Conservation (phyloP, 2,329 filamentous ascomycete genomes). For the Proliferodiscus dingleyae region DNA sequence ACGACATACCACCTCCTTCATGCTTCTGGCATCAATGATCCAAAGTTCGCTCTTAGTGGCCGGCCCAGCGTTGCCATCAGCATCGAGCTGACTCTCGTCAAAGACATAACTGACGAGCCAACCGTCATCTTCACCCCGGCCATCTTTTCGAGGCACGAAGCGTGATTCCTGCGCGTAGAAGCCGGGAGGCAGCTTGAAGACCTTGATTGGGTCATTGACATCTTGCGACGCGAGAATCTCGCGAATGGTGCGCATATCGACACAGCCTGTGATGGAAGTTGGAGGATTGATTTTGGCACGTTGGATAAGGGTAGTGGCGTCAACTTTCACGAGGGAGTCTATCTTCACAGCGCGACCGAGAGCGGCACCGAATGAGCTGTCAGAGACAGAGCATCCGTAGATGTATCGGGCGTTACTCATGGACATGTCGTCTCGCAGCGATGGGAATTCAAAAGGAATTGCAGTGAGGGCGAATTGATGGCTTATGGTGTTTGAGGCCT, state of each 20-base stretch:
- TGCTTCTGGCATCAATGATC: slow-evolving; percentile 60
- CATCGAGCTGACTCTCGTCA: slow-evolving; percentile 58
- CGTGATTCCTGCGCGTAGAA: slow-evolving; percentile 64
- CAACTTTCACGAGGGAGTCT: slow-evolving; percentile 59
- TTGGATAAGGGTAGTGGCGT: slow-evolving; percentile 48
- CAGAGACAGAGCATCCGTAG: slow-evolving; percentile 61
- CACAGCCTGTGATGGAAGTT: slow-evolving; percentile 51
- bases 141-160: slow-evolving; percentile 49
- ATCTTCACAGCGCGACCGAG: slow-evolving; percentile 63
- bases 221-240: slow-evolving; percentile 46
- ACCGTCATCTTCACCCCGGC: slow-evolving; percentile 55
- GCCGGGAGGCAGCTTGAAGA: slow-evolving; percentile 55
- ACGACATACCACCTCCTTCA: slow-evolving; percentile 55
- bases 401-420: slow-evolving; percentile 58
- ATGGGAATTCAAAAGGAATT: slow-evolving; percentile 66
- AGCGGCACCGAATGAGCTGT: slow-evolving; percentile 52
- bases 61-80: slow-evolving; percentile 29
- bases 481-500: slow-evolving; percentile 38
- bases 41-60: slow-evolving; percentile 57
- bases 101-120: slow-evolving; percentile 67
- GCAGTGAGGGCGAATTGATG: slow-evolving; percentile 61
- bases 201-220: slow-evolving; percentile 50
- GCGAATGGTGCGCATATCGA: slow-evolving; percentile 51
- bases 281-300: slow-evolving; percentile 44
- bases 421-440: slow-evolving; percentile 46